Percentiles rank a stretch among this genome's conserved stretches.
Evolutionary conservation across 352 stramenopile species (phyloP).

Genomic region (Globisporangium orthogonon): DNA sequence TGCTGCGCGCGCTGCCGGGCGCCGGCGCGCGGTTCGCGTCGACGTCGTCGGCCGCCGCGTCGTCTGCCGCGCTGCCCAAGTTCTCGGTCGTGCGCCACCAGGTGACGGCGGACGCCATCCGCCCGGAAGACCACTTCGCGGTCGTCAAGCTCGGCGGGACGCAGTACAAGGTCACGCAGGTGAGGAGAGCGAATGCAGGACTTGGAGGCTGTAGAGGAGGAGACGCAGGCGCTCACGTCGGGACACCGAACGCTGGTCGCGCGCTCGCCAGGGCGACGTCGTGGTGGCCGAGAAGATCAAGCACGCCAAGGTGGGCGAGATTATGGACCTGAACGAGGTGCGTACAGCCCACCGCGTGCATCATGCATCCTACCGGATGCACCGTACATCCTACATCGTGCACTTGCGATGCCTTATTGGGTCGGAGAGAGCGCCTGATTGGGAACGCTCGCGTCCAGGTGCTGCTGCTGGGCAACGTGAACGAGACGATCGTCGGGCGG

Average conservation of each 20-base stretch:
- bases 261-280: constrained; percentile 45
- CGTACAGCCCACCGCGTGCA: not conserved
- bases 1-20: not conserved
- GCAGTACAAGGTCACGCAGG: constrained; percentile 85
- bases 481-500: constrained; percentile 76
- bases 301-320: constrained; percentile 77
- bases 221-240: too few species aligned
- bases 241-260: too few species aligned
- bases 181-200: constrained; percentile 2
- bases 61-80: constrained; percentile 14
- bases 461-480: constrained; percentile 74
- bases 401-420: too few species aligned
- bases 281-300: constrained; percentile 85
- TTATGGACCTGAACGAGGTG: constrained; percentile 76
- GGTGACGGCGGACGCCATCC: constrained; percentile 57
- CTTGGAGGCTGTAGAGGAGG: too few species aligned
- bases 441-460: constrained; percentile 22
- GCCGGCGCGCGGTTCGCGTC: not conserved
- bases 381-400: not conserved
- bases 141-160: constrained; percentile 80
- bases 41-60: not conserved
- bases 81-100: constrained; percentile 76
- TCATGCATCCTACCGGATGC: not conserved
- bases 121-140: constrained; percentile 74
- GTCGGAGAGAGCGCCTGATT: too few species aligned